phyloP scores from a whole-genome alignment of 192 early-diverging fungal genomes.

The Funneliformis geosporum region DNA sequence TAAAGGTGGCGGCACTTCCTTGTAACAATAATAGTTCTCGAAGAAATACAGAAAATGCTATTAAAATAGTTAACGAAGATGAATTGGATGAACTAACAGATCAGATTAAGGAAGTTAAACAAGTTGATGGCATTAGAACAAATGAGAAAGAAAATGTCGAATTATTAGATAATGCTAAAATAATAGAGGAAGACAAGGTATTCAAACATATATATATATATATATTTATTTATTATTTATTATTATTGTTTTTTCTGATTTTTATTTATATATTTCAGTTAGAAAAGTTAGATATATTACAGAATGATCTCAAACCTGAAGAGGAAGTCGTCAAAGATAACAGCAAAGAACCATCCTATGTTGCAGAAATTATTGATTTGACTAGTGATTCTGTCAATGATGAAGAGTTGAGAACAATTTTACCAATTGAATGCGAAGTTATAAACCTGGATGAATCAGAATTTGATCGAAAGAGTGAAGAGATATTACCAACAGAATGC shows the following conservation, averaged over 20 bases:
- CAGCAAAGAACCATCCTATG: neutral
- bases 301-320: neutral
- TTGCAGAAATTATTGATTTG: too few species aligned
- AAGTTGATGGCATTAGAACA: neutral
- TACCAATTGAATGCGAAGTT: too few species aligned
- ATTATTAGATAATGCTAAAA: neutral
- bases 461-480: too few species aligned
- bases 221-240: neutral
- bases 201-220: neutral
- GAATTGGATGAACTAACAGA: neutral
- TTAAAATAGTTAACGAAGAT: neutral
- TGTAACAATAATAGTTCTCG: slow-evolving; percentile 14
- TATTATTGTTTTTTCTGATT: neutral
- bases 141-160: neutral
- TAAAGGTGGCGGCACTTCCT: slow-evolving; percentile 27
- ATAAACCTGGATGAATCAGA: too few species aligned
- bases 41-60: slow-evolving; percentile 5
- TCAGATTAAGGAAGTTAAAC: too few species aligned
- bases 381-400: too few species aligned
- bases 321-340: neutral
- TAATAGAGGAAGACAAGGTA: neutral
- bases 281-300: neutral
- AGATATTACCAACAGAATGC: neutral
- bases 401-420: too few species aligned
- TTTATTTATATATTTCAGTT: neutral